Conservation (phyloP, 805 yeast genomes). For the Lipomyces starkeyi region DNA sequence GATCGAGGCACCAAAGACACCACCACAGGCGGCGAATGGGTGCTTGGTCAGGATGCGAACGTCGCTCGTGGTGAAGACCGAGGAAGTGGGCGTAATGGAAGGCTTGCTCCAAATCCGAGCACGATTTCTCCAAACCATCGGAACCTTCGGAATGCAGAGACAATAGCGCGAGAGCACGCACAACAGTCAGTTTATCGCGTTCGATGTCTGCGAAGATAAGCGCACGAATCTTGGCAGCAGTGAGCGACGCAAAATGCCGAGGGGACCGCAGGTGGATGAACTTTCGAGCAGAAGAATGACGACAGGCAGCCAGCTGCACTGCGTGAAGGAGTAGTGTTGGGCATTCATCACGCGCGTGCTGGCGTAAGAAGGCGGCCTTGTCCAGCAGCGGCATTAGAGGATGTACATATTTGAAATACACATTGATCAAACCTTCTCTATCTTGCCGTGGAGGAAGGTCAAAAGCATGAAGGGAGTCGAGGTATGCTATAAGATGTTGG, state of each 20-base stretch:
- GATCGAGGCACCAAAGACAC: slow-evolving; percentile 51
- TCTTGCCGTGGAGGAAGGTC: slow-evolving; percentile 46
- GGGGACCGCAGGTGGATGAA: slow-evolving; percentile 44
- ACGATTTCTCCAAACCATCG: slow-evolving; percentile 48
- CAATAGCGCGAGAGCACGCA: slow-evolving; percentile 48
- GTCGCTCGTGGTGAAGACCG: slow-evolving; percentile 50
- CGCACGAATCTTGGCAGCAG: slow-evolving; percentile 48
- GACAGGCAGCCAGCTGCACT: slow-evolving; percentile 51
- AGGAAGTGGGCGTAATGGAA: slow-evolving; percentile 51
- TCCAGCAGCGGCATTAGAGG: slow-evolving; percentile 52
- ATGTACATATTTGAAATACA: slow-evolving; percentile 52
- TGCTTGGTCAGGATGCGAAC: slow-evolving; percentile 45
- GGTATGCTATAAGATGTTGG: slow-evolving; percentile 45
- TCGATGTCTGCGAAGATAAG: slow-evolving; percentile 50
- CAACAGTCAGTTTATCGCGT: slow-evolving; percentile 49
- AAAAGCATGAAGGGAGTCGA: slow-evolving; percentile 50
- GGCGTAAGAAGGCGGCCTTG: slow-evolving; percentile 50
- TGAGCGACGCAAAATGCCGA: slow-evolving; percentile 45
- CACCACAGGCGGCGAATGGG: slow-evolving; percentile 49
- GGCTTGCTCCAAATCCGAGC: slow-evolving; percentile 48
- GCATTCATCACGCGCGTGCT: slow-evolving; percentile 47
- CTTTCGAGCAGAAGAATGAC: slow-evolving; percentile 49
- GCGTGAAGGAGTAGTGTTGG: slow-evolving; percentile 53
- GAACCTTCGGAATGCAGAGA: slow-evolving; percentile 52
- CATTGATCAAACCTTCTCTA: slow-evolving; percentile 47